Conservation (phyloP, 2,329 filamentous ascomycete species). For the Apiospora aurea region DNA sequence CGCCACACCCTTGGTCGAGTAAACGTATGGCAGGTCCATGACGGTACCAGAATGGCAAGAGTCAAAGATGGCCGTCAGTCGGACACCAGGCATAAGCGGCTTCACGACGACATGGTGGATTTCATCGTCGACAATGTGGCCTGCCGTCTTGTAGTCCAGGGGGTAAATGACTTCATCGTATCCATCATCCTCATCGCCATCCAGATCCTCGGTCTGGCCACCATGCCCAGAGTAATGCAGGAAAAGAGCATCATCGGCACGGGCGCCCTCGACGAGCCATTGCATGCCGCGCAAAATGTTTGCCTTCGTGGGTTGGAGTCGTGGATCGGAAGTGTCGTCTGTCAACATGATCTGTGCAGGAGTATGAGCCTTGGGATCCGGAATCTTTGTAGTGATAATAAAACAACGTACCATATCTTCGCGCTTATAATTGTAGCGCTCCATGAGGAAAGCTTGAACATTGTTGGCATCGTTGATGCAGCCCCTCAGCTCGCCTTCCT, state of each 20-base stretch:
- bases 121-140: constrained; percentile 84
- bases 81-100: constrained; percentile 62
- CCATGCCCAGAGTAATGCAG: constrained; percentile 69
- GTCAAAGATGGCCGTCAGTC: constrained; percentile 69
- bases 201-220: constrained; percentile 80
- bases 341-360: constrained; percentile 67
- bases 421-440: constrained; percentile 73
- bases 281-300: constrained; percentile 79
- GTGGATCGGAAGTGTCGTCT: constrained; percentile 74
- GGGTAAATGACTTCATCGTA: constrained; percentile 87
- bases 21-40: constrained; percentile 72
- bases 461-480: constrained; percentile 86
- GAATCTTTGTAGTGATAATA: not conserved
- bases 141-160: constrained; percentile 79
- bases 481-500: constrained; percentile 73
- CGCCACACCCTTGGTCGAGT: constrained; percentile 72
- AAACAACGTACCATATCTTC: constrained; percentile 68
- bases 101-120: constrained; percentile 78
- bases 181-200: constrained; percentile 82
- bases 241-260: constrained; percentile 79
- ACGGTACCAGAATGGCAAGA: constrained; percentile 73
- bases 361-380: not conserved
- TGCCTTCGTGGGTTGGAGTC: constrained; percentile 75
- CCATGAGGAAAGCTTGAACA: constrained; percentile 73
- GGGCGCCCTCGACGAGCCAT: constrained; percentile 75